Evolutionary conservation across 257 asterid species (phyloP).

Genomic region (Parsonsia alboflavescens): DNA sequence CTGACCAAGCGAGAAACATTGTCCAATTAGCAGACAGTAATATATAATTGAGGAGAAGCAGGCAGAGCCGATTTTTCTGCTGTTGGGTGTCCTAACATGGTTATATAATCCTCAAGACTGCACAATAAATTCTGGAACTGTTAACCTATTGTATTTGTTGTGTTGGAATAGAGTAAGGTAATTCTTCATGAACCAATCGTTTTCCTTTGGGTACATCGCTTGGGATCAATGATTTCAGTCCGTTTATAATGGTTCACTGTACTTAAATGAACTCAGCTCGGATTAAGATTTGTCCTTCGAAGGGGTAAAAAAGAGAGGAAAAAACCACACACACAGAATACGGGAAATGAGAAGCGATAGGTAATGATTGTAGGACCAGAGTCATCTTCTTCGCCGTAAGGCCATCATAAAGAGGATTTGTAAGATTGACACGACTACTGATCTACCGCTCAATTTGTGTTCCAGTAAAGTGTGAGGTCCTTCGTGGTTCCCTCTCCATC

Average conservation of each 20-base stretch:
- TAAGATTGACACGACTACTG: constrained; percentile 31
- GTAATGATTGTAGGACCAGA: constrained; percentile 38
- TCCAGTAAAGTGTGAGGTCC: constrained; percentile 17
- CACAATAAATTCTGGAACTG: background rate
- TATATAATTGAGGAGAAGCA: background rate
- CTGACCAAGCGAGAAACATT: background rate
- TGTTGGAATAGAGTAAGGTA: background rate
- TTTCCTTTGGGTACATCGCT: constrained; percentile 12
- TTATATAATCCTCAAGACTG: background rate
- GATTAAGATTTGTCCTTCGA: constrained; percentile 23
- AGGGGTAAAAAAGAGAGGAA: constrained; percentile 24
- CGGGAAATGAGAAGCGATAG: constrained; percentile 21
- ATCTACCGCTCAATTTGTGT: constrained; percentile 27
- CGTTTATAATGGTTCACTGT: constrained; percentile 7
- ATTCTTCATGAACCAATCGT: constrained; percentile 1
- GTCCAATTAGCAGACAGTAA: background rate
- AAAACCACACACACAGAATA: too few species aligned
- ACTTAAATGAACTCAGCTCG: constrained; percentile 18
- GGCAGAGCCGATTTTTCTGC: too few species aligned
- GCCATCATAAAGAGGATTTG: constrained; percentile 35
- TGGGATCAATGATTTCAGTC: constrained; percentile 22
- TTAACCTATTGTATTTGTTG: background rate
- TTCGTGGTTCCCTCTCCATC: constrained; percentile 7
- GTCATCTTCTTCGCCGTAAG: constrained; percentile 9
- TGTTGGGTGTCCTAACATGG: background rate